Evolutionary conservation across 768 basidiomycete genomes (phyloP).

Genomic region (Leccinum sublutescens): DNA sequence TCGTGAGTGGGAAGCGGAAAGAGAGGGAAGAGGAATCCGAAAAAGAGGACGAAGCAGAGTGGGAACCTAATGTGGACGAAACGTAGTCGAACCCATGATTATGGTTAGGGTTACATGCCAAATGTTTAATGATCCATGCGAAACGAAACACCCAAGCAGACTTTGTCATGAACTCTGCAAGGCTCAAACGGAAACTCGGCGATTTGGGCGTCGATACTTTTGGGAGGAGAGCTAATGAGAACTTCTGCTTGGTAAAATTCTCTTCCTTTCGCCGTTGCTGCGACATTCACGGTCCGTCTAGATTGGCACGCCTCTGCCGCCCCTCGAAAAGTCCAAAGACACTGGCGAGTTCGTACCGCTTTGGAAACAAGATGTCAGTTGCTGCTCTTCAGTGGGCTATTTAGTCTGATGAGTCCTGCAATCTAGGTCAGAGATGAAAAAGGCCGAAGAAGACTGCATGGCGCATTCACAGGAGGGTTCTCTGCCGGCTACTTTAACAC

Average conservation of each 20-base stretch:
- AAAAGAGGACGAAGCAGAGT: constrained; percentile 33
- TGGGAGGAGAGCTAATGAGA: constrained; percentile 72
- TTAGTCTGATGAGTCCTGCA: constrained; percentile 14
- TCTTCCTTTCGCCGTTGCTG: not conserved
- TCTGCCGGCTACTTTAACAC: constrained; percentile 97
- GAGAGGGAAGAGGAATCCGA: constrained; percentile 32
- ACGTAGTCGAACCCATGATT: constrained; percentile 10
- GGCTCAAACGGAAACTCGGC: constrained; percentile 83
- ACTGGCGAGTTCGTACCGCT: constrained; percentile 92
- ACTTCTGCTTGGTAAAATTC: constrained; percentile 72
- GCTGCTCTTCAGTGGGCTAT: constrained; percentile 18
- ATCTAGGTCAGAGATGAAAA: constrained; percentile 87
- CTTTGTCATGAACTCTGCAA: constrained; percentile 42
- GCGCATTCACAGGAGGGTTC: constrained; percentile 98
- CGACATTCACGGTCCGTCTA: constrained; percentile 30
- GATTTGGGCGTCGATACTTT: constrained; percentile 73
- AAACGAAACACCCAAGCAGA: not conserved
- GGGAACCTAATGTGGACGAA: constrained; percentile 13
- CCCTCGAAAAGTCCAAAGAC: constrained; percentile 92
- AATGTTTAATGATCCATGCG: not conserved
- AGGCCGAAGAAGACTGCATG: constrained; percentile 89
- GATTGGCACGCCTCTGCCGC: constrained; percentile 94
- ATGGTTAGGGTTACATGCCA: constrained; percentile 18
- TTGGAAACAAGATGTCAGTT: constrained; percentile 92
- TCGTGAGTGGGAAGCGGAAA: constrained; percentile 37